Evolutionary conservation across 371 early-diverging fungal species (phyloP).

Genomic region (Mucor ambiguus): DNA sequence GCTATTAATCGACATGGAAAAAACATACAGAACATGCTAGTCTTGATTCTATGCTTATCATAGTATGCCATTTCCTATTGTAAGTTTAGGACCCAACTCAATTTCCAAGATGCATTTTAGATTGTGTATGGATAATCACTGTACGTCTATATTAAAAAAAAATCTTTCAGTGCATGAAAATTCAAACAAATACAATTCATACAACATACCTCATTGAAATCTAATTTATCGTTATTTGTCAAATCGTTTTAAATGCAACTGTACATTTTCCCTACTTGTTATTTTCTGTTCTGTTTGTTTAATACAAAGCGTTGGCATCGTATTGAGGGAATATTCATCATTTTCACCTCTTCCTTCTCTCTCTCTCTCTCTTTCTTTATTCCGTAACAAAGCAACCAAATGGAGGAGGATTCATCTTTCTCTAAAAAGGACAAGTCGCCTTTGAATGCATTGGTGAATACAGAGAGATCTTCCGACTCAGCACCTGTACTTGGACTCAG

Average conservation of each 20-base stretch:
- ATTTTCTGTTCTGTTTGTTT: not conserved
- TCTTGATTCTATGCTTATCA: not conserved
- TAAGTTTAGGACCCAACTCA: not conserved
- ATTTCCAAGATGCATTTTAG: not conserved
- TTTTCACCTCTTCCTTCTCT: not conserved
- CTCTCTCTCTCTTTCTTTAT: not conserved
- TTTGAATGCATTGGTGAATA: not conserved
- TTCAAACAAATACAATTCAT: not conserved
- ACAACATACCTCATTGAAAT: conserved; percentile 7
- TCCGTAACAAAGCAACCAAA: not conserved
- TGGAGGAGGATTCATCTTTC: not conserved
- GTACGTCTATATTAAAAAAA: conserved; percentile 6
- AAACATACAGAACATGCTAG: not conserved
- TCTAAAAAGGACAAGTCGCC: not conserved
- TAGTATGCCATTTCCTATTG: not conserved
- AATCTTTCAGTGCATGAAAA: not conserved
- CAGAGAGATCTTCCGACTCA: conserved; percentile 2
- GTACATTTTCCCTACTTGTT: conserved; percentile 8
- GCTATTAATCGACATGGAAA: conserved; percentile 4
- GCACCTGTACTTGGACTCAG: not conserved
- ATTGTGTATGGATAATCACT: not conserved
- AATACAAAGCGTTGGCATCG: not conserved
- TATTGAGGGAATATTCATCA: not conserved
- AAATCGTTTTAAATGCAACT: conserved; percentile 29
- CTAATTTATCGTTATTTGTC: conserved; percentile 17